phyloP scores from a whole-genome alignment of 129 eudicot species.

The Saposhnikovia divaricata region DNA sequence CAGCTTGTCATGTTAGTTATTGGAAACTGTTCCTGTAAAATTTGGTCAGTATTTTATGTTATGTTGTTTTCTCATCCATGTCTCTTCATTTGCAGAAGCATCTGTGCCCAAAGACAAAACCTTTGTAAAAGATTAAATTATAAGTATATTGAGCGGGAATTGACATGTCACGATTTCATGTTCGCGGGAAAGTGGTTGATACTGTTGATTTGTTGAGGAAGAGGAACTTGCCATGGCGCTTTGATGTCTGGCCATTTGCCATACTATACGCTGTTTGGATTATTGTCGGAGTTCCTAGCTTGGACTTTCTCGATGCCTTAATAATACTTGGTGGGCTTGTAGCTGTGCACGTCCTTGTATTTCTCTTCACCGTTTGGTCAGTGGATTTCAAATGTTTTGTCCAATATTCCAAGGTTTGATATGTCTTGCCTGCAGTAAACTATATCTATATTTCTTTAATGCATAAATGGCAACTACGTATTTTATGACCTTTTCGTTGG shows the following conservation, averaged over 20 bases:
- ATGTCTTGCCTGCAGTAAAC: not conserved
- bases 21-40: not conserved
- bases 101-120: not conserved
- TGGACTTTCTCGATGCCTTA: conserved; percentile 57
- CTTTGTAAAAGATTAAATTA: not conserved
- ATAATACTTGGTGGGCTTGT: conserved; percentile 55
- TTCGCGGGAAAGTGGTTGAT: conserved; percentile 87
- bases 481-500: not conserved
- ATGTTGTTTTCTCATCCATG: not conserved
- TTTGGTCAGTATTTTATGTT: not conserved
- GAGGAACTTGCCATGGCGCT: conserved; percentile 63
- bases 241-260: conserved; percentile 73
- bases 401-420: conserved; percentile 67
- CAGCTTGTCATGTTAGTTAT: not conserved
- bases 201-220: conserved; percentile 68
- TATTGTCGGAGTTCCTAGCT: conserved; percentile 43
- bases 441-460: not conserved
- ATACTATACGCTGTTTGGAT: conserved; percentile 62
- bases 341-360: conserved; percentile 49
- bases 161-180: conserved; percentile 58
- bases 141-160: not conserved
- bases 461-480: not conserved
- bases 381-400: conserved; percentile 84
- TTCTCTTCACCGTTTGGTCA: conserved; percentile 91
- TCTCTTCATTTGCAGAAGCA: not conserved